These are phyloP conservation scores for Aspergillus aculeatus DNA, from an alignment of 2,329 filamentous ascomycete species.

Conservation along the genomic window DNA sequence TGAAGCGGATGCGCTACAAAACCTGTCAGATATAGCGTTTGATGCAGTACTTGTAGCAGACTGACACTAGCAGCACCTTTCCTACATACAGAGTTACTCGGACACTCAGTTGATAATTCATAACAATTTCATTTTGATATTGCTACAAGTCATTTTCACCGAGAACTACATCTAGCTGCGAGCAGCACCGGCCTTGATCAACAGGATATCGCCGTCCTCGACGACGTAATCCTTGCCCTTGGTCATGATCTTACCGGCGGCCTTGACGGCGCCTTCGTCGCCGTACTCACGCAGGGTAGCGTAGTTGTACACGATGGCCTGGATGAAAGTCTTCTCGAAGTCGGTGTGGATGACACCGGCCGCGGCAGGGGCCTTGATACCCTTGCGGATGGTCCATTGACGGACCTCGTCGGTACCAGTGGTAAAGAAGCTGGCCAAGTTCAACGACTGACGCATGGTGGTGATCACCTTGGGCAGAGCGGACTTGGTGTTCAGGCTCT, in stretches of 20 bases:
- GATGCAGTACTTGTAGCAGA: too few species aligned
- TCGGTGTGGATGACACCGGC: conserved; percentile 98
- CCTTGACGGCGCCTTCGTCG: conserved; percentile 83
- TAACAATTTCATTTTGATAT: neutral
- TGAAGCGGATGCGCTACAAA: too few species aligned
- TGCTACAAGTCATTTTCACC: neutral
- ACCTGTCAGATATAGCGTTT: too few species aligned
- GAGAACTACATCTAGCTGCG: conserved; percentile 38
- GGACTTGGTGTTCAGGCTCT: conserved; percentile 81
- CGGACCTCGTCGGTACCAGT: conserved; percentile 92
- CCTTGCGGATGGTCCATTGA: conserved; percentile 96
- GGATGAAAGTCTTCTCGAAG: conserved; percentile 99
- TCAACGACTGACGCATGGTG: conserved; percentile 88
- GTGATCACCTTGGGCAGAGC: conserved; percentile 86
- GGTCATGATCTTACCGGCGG: conserved; percentile 94
- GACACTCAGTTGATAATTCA: neutral
- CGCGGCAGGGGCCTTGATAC: conserved; percentile 95
- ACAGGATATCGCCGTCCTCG: conserved; percentile 61
- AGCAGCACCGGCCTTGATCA: conserved; percentile 70
- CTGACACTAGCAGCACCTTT: too few species aligned
- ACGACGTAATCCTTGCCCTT: conserved; percentile 93
- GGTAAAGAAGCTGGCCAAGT: conserved; percentile 96
- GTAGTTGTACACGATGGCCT: conserved; percentile 93
- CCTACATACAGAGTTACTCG: too few species aligned
- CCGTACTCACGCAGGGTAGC: conserved; percentile 76